phyloP scores from a whole-genome alignment of 768 basidiomycete genomes.

The Vararia minispora region DNA sequence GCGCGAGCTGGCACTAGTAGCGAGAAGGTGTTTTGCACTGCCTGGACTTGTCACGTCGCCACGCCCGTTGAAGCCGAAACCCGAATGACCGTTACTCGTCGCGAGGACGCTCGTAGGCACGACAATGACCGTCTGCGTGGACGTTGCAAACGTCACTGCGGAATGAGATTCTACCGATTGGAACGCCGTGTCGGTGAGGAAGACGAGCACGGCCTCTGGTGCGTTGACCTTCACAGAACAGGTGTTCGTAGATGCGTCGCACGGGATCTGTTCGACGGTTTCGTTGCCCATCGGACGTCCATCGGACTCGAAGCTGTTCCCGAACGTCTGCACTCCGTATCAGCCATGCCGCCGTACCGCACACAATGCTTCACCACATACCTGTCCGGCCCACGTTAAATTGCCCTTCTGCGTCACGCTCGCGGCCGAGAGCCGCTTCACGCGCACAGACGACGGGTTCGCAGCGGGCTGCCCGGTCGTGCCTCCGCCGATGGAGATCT shows the following conservation, averaged over 20 bases:
- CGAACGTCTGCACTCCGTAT: conserved; percentile 37
- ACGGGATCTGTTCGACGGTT: conserved; percentile 46
- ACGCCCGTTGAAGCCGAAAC: too few species aligned
- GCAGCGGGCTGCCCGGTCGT: conserved; percentile 27
- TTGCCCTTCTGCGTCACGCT: conserved; percentile 51
- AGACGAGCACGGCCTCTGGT: conserved; percentile 68
- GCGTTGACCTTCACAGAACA: conserved; percentile 57
- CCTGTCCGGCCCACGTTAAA: conserved; percentile 73
- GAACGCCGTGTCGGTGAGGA: conserved; percentile 36
- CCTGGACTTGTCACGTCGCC: too few species aligned
- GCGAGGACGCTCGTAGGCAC: too few species aligned
- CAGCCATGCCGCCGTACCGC: too few species aligned
- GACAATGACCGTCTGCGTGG: too few species aligned
- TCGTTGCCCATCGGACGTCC: conserved; percentile 50
- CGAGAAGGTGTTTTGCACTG: too few species aligned
- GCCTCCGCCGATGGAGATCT: conserved; percentile 35
- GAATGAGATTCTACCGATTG: conserved; percentile 20
- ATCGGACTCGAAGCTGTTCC: conserved; percentile 50
- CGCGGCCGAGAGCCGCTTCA: conserved; percentile 40
- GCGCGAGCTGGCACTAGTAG: too few species aligned
- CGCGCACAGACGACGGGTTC: conserved; percentile 35
- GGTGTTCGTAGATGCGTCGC: conserved; percentile 38
- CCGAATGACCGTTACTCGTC: too few species aligned
- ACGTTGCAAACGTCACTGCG: background rate
- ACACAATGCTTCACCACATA: too few species aligned